Base-by-base conservation (phyloP, 257 asterid genomes). In the Galeopsis tetrahit region DNA sequence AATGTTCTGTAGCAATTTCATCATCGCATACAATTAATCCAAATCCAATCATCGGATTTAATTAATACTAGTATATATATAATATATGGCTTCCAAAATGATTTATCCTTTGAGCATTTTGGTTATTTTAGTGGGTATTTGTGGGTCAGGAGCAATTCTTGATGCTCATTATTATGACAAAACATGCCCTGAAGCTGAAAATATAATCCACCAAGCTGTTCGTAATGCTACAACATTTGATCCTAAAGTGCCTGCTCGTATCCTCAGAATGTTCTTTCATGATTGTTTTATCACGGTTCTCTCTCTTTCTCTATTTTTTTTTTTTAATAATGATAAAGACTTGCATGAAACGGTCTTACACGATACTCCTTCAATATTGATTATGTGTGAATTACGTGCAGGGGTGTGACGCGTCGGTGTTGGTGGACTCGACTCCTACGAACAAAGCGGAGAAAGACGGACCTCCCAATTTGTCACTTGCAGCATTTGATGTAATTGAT, bases 371-470 rank as follows among this genome's bases (percentile, higher is more conserved):
- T 0, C 7, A 21, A 21, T 21, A 21, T 21, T 1, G 28, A 21
- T 21, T n/a, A n/a, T n/a, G n/a, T n/a, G n/a, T n/a, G n/a, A n/a
- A n/a, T n/a, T 21, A 21, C 28, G 28, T 33, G 2, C n/a, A 91
- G 97, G 97, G 97, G 10, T 89, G 97, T 64, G 97, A 92, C 31
- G 97, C 96, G 7, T 92, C 96, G 4, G 87, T 92, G 9, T 69
- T 89, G 74, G 78, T 92, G 63, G 90, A 90, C 63, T 92, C 96
- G 21, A 89, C 89, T 13, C 80, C 79, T n/a, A 83, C 59, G 59
- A 85, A 84, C 83, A 78, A 81, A 81, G 89, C 96, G 34, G 96
- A 89, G 83, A 92, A 92, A 75, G 96, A 88, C 53, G 97, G 92
- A 7, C 91, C 89, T 32, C 96, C 94, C 0, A 88, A 90, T 64